Evolutionary conservation across 2,329 filamentous ascomycete genomes (phyloP), one percentile per base, ranked within the genome.

Genomic region (Ophiosphaerella herpotricha): DNA sequence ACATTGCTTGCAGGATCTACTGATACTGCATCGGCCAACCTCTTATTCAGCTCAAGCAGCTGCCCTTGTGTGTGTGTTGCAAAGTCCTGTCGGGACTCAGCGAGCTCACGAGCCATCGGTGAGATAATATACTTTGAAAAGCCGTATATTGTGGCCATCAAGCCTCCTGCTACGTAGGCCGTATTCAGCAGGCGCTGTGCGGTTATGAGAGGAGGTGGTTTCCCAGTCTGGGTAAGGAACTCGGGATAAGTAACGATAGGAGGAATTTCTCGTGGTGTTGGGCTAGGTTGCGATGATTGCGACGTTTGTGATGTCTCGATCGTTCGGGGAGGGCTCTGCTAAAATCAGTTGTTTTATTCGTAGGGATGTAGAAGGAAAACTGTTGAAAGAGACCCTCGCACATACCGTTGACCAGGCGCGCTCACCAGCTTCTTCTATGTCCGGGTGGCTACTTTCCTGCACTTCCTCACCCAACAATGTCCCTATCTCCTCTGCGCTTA

Each of bases 241-340:
- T 87, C 84, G 4, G 84, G 84, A 61, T 87, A 87, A 39, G 85
- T 86, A 55, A 87, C 84, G 50, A 87, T 85, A 4, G 84, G 84
- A 14, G 84, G 80, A 21, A 80, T 69, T 33, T 81, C 78, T 62
- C 74, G 66, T 38, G 66, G 55, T 41, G 61, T 58, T 48, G 62
- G 36, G 50, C 50, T 46, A 38, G 59, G 38, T 52, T 60, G 46
- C 13, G 58, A 42, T 43, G 45, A 32, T 44, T 47, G 43, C 26
- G 26, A 29, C 26, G 26, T 7, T 29, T 29, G 26, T 8, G 7
- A 6, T 29, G 26, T 11, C 26, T 29, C 26, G 8, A 46, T 39
- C 12, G 57, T 43, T 41, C 59, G 57, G 32, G 61, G 43, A 6
- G 61, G 56, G 32, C 58, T 43, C 66, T 67, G 21, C 7, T 7